Evolutionary conservation across 164 flowering plant genomes (phyloP).

Genomic region (Macadamia integrifolia): DNA sequence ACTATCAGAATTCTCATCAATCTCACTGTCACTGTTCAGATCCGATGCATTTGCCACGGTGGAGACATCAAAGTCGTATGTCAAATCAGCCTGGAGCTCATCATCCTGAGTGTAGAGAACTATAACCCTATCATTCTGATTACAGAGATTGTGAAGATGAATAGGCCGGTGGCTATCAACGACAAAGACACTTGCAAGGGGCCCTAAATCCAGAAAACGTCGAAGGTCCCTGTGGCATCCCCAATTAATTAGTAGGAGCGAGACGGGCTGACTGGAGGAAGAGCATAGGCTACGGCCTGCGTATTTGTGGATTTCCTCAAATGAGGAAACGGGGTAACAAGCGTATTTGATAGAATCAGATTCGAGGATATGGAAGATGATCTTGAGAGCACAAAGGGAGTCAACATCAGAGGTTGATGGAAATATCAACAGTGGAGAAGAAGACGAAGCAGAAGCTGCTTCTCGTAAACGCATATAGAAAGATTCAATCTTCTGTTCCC

Average conservation of each 20-base stretch:
- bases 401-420: conserved; percentile 72
- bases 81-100: conserved; percentile 58
- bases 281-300: conserved; percentile 28
- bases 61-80: conserved; percentile 57
- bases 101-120: conserved; percentile 59
- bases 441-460: conserved; percentile 37
- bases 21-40: conserved; percentile 25
- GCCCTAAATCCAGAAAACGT: conserved; percentile 32
- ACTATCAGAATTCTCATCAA: conserved; percentile 15
- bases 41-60: conserved; percentile 52
- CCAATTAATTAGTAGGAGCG: conserved; percentile 64
- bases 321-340: conserved; percentile 65
- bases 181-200: conserved; percentile 49
- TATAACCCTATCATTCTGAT: conserved; percentile 45
- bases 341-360: conserved; percentile 60
- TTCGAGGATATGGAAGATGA: conserved; percentile 48
- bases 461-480: conserved; percentile 50
- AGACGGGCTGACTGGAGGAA: conserved; percentile 26
- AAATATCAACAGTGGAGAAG: conserved; percentile 54
- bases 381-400: conserved; percentile 58
- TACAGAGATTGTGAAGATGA: conserved; percentile 58
- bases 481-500: conserved; percentile 50
- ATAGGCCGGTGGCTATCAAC: conserved; percentile 72
- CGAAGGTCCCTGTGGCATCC: conserved; percentile 63
- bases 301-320: conserved; percentile 52